Percentiles rank a stretch among this genome's conserved stretches.
phyloP scores from a whole-genome alignment of 176 grass and related monocot genomes.

The Aechmea fasciata region DNA sequence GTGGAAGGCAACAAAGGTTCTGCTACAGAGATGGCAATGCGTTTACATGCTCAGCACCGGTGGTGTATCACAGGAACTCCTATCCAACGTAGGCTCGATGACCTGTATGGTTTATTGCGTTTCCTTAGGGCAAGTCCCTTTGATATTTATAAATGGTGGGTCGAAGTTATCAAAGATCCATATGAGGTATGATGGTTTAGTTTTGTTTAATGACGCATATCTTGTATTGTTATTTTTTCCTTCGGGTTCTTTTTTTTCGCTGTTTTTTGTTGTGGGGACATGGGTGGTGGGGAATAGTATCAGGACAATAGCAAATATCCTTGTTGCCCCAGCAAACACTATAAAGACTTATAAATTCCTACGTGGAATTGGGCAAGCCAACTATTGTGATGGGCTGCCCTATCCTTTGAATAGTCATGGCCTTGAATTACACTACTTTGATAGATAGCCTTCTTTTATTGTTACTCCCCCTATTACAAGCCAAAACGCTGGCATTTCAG shows the following conservation, averaged over 20 bases:
- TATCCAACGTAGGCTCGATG: constrained; percentile 74
- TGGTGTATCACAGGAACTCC: constrained; percentile 98
- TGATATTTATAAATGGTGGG: constrained; percentile 93
- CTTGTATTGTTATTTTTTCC: constrained; percentile 3
- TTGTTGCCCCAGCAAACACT: too few relatives aligned
- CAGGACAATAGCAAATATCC: too few relatives aligned
- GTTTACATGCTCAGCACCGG: constrained; percentile 60
- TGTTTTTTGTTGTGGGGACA: too few relatives aligned
- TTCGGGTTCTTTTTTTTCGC: not conserved
- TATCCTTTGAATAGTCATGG: too few relatives aligned
- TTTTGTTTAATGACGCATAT: not conserved
- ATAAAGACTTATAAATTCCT: too few relatives aligned
- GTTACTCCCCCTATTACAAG: too few relatives aligned
- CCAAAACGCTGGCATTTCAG: too few relatives aligned
- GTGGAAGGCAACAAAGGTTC: constrained; percentile 79
- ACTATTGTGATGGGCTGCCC: too few relatives aligned
- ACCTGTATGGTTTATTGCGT: constrained; percentile 78
- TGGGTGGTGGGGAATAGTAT: too few relatives aligned
- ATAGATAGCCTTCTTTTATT: too few relatives aligned
- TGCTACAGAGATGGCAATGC: constrained; percentile 90
- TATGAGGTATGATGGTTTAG: constrained; percentile 60
- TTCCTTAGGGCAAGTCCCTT: constrained; percentile 73
- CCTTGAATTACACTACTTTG: too few relatives aligned
- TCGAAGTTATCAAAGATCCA: constrained; percentile 77
- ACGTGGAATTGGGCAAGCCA: too few relatives aligned